phyloP scores from a whole-genome alignment of 495 filamentous ascomycete genomes.

The Penicillium lividum region DNA sequence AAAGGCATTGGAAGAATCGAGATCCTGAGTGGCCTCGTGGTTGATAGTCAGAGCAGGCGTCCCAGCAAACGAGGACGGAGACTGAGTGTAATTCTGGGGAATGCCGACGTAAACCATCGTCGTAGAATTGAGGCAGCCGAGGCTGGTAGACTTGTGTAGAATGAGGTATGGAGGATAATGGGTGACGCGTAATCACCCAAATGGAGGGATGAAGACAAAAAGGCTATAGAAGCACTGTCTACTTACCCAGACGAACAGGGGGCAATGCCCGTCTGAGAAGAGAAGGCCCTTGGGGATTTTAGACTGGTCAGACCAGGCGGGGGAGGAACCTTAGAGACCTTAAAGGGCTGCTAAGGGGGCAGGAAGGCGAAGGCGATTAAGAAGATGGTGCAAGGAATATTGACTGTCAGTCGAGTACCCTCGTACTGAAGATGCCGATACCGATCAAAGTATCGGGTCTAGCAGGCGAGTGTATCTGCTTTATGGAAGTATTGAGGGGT shows the following conservation, averaged over 20 bases:
- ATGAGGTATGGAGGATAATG: slow-evolving; percentile 19
- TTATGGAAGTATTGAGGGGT: slow-evolving; percentile 24
- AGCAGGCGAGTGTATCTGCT: slow-evolving; percentile 85
- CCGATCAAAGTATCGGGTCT: slow-evolving; percentile 82
- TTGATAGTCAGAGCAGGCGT: slow-evolving; percentile 94
- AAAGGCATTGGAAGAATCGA: slow-evolving; percentile 95
- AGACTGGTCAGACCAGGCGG: slow-evolving; percentile 61
- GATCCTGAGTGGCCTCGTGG: slow-evolving; percentile 88
- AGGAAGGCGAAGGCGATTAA: slow-evolving; percentile 74
- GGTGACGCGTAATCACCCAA: slow-evolving; percentile 34
- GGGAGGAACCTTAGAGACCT: slow-evolving; percentile 41
- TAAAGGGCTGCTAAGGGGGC: slow-evolving; percentile 77
- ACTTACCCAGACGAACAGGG: slow-evolving; percentile 82
- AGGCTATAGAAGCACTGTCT: slow-evolving; percentile 61
- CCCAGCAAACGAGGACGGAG: slow-evolving; percentile 71
- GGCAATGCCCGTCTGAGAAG: slow-evolving; percentile 84
- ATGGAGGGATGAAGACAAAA: slow-evolving; percentile 32
- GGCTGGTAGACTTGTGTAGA: slow-evolving; percentile 20
- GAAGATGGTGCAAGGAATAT: slow-evolving; percentile 83
- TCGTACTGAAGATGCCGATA: slow-evolving; percentile 86
- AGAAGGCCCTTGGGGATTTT: slow-evolving; percentile 78
- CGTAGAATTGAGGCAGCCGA: slow-evolving; percentile 34
- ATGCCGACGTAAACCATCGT: slow-evolving; percentile 84
- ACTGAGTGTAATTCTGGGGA: slow-evolving; percentile 75
- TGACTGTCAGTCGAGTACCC: slow-evolving; percentile 65